These are phyloP conservation scores for Fusarium sp. DNA, from an alignment of 2,329 filamentous ascomycete species.

Conservation along the genomic window DNA sequence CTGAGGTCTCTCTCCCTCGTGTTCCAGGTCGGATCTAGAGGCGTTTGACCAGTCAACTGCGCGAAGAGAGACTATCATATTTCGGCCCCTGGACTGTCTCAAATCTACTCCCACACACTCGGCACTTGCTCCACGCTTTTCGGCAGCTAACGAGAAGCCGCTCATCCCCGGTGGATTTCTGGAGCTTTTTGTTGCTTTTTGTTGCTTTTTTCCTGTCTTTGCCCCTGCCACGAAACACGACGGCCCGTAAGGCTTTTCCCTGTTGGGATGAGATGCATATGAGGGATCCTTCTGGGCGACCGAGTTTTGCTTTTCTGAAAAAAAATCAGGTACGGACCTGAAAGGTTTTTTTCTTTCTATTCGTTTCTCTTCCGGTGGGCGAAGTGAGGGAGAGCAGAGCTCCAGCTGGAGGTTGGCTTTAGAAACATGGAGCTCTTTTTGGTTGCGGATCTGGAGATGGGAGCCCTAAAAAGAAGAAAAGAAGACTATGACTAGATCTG, in stretches of 20 bases:
- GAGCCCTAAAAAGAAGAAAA: conserved; percentile 4
- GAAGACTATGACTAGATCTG: neutral
- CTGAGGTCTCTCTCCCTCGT: conserved; percentile 1
- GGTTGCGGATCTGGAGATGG: neutral
- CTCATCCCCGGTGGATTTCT: conserved; percentile 20
- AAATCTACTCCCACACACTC: conserved; percentile 17
- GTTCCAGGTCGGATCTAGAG: conserved; percentile 2
- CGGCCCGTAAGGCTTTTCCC: conserved; percentile 34
- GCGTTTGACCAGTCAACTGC: conserved; percentile 28
- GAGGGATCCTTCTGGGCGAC: conserved; percentile 8
- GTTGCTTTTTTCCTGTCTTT: conserved; percentile 7
- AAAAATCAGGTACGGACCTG: neutral
- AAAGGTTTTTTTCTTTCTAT: conserved; percentile 1
- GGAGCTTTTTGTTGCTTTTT: conserved; percentile 8
- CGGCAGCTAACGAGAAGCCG: conserved; percentile 32
- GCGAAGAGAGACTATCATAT: conserved; percentile 32
- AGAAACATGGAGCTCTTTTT: conserved; percentile 9
- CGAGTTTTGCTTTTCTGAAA: conserved; percentile 15
- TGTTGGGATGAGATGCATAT: conserved; percentile 20
- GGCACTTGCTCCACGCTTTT: conserved; percentile 33
- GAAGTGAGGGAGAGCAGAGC: conserved; percentile 11
- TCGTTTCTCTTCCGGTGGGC: neutral
- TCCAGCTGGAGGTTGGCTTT: conserved; percentile 1
- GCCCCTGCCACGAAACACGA: conserved; percentile 39
- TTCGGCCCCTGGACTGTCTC: conserved; percentile 21